Evolutionary conservation across 768 basidiomycete genomes (phyloP), one percentile per base, ranked within the genome.

Genomic region (Chalciporus sphaerocephalus): DNA sequence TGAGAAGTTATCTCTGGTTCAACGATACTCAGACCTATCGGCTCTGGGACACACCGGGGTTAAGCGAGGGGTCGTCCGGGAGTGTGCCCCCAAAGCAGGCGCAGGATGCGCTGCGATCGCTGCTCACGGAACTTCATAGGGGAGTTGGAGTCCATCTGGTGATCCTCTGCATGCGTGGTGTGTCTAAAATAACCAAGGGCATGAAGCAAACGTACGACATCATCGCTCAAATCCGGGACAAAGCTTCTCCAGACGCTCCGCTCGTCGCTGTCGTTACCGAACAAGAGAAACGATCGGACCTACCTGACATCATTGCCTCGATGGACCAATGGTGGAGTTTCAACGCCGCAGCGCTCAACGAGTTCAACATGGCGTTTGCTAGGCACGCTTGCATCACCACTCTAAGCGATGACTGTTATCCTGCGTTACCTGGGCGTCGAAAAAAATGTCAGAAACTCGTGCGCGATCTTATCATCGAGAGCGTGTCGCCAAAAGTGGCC

Each of bases 251-350:
- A 2, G 42, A 49, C 1, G 38, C 55, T n/a, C 63, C 59, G 1
- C 38, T 67, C 20, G 59, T 54, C 12, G 45, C 61, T 12, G 50
- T 65, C 30, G 20, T 67, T 38, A 67, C 65, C 22, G 67, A 69
- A 17, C 58, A 69, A 13, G 67, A 68, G 48, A 64, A 66, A 28
- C 44, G 50, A 24, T 59, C 57, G 7, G 21, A 45, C 21, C 13
- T 15, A 2, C 35, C 53, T 10, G 44, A 55, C 17, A 47, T 59
- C 43, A 40, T 56, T 6, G 23, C 45, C 2, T 62, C 63, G 17
- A 69, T 69, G 60, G 64, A 65, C 0, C 54, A 59, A 22, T 74
- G 73, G 73, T 74, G 71, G 72, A 43, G 39, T 21, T 46, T 48
- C 46, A 73, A 73, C 37, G 36, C 57, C 20, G 12, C 21, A 7